Evolutionary conservation across 352 stramenopile species (phyloP).

Genomic region (Phytophthora sojae): DNA sequence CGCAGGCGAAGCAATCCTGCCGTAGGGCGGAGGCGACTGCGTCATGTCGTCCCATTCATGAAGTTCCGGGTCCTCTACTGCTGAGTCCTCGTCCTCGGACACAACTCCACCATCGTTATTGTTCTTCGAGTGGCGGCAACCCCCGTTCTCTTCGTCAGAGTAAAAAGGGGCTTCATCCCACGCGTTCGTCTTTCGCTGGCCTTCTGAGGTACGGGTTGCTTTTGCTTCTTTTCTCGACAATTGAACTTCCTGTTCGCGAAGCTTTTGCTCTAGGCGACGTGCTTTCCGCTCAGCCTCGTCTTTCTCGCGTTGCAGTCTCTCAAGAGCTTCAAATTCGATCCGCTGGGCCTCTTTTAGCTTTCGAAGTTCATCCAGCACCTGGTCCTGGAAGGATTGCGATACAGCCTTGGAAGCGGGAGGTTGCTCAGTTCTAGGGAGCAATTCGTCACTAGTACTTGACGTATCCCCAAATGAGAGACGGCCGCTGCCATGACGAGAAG

Average conservation of each 20-base stretch:
- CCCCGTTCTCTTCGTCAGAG: conserved; percentile 19
- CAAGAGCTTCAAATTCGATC: conserved; percentile 25
- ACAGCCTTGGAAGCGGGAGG: neutral
- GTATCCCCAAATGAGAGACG: conserved; percentile 15
- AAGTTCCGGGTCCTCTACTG: conserved; percentile 22
- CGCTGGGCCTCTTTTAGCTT: conserved; percentile 54
- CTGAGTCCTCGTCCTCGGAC: conserved; percentile 10
- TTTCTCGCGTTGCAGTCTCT: conserved; percentile 24
- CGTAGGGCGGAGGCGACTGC: conserved; percentile 31
- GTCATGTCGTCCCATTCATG: conserved; percentile 29
- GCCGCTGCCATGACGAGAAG: neutral
- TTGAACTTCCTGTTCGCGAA: conserved; percentile 40
- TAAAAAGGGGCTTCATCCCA: conserved; percentile 19
- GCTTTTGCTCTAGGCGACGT: conserved; percentile 44
- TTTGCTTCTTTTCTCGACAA: conserved; percentile 35
- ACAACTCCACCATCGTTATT: conserved; percentile 23
- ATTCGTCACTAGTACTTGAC: conserved; percentile 19
- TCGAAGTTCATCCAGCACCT: conserved; percentile 59
- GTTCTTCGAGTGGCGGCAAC: conserved; percentile 5
- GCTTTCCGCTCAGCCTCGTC: conserved; percentile 33
- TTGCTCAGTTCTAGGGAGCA: conserved; percentile 1
- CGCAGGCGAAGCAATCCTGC: conserved; percentile 17
- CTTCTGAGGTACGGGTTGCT: neutral
- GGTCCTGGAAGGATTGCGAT: conserved; percentile 48
- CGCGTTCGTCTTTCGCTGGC: conserved; percentile 1